These are phyloP conservation scores for Diplosphaera chodatii DNA, from an alignment of 139 green algal genomes.

Conservation along the genomic window DNA sequence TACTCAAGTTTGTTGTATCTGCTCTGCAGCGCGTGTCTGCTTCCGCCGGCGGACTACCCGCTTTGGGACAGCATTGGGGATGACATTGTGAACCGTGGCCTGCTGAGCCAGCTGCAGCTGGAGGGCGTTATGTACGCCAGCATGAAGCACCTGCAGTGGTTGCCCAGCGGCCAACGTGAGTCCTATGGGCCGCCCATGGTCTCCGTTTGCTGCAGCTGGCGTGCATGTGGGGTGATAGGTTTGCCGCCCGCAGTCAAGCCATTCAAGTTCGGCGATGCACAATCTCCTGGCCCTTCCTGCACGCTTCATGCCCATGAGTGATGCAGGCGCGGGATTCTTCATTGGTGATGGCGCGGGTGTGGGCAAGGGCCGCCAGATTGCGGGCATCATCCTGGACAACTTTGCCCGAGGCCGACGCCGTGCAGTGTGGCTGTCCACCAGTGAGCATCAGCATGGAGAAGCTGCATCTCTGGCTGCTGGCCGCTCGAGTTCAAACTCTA, in stretches of 20 bases:
- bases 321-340: slow-evolving; percentile 64
- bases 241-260: too few relatives aligned
- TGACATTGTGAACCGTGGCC: slow-evolving; percentile 47
- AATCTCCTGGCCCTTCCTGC: too few relatives aligned
- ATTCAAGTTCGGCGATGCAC: too few relatives aligned
- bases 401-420: slow-evolving; percentile 51
- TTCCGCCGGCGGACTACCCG: slow-evolving; percentile 63
- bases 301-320: too few relatives aligned
- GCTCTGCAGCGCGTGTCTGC: slow-evolving; percentile 55
- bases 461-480: too few relatives aligned
- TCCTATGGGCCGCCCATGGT: too few relatives aligned
- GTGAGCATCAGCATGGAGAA: slow-evolving; percentile 37
- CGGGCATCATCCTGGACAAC: slow-evolving; percentile 79
- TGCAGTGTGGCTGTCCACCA: slow-evolving; percentile 62
- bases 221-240: too few relatives aligned
- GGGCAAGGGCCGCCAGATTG: slow-evolving; percentile 78
- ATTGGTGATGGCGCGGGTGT: slow-evolving; percentile 80
- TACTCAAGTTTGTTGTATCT: not conserved
- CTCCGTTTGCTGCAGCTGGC: too few relatives aligned
- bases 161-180: slow-evolving; percentile 58
- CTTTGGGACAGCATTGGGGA: slow-evolving; percentile 51
- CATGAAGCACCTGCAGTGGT: slow-evolving; percentile 67
- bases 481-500: too few relatives aligned
- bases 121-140: slow-evolving; percentile 79
- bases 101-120: slow-evolving; percentile 79